These are phyloP conservation scores for Mariannaea elegans DNA, from an alignment of 2,329 filamentous ascomycete genomes.

Conservation along the genomic window DNA sequence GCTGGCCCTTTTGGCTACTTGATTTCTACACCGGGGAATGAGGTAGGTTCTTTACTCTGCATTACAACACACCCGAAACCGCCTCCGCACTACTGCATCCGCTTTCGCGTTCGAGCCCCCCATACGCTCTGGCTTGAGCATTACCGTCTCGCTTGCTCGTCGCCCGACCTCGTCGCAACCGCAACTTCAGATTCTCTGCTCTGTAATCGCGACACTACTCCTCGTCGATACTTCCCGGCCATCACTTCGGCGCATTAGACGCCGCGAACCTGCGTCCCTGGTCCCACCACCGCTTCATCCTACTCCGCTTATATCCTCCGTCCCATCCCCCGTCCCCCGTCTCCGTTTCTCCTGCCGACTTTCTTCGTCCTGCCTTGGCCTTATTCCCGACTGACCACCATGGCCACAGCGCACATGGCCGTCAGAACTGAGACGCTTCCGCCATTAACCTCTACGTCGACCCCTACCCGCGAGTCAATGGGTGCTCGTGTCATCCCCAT, in stretches of 20 bases:
- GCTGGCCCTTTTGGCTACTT: conserved; percentile 11
- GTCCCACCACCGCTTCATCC: conserved; percentile 26
- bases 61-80: conserved; percentile 21
- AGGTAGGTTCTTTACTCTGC: conserved; percentile 23
- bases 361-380: conserved; percentile 23
- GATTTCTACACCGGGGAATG: conserved; percentile 12
- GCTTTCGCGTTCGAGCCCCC: conserved; percentile 18
- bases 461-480: conserved; percentile 55
- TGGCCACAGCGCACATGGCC: conserved; percentile 59
- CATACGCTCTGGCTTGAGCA: not conserved
- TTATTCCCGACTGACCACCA: conserved; percentile 39
- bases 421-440: conserved; percentile 61
- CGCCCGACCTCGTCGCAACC: conserved; percentile 14
- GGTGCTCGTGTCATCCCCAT: conserved; percentile 66
- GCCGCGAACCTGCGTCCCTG: conserved; percentile 26
- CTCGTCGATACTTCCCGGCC: conserved; percentile 24
- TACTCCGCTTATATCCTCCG: conserved; percentile 30
- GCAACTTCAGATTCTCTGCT: conserved; percentile 23
- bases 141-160: conserved; percentile 17
- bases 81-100: conserved; percentile 31
- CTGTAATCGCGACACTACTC: conserved; percentile 22
- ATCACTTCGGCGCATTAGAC: conserved; percentile 35
- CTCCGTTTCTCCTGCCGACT: conserved; percentile 21
- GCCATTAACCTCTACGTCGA: conserved; percentile 51
- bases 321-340: conserved; percentile 29